Evolutionary conservation across 192 early-diverging fungal species (phyloP).

Genomic region (Coemansia sp.): DNA sequence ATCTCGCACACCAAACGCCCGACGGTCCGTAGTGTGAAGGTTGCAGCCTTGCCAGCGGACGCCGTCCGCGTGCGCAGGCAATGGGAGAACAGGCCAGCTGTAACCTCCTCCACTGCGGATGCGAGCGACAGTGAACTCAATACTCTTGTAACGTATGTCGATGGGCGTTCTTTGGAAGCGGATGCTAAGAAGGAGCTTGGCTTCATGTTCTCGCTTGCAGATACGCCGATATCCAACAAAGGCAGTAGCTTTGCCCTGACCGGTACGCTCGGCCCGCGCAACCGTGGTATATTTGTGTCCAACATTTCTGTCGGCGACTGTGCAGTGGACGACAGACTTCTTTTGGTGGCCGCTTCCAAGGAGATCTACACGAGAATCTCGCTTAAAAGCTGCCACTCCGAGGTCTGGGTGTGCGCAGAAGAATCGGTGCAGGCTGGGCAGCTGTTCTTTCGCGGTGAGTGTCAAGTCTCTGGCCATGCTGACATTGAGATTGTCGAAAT

Average conservation of each 20-base stretch:
- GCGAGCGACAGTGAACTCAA: conserved; percentile 10
- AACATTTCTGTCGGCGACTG: conserved; percentile 30
- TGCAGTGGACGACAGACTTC: conserved; percentile 6
- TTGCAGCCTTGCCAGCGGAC: conserved; percentile 9
- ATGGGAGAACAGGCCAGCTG: conserved; percentile 23
- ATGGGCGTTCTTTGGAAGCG: conserved; percentile 15
- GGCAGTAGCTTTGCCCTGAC: conserved; percentile 49
- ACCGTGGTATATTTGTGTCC: conserved; percentile 49
- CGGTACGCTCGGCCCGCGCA: conserved; percentile 34
- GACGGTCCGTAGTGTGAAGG: conserved; percentile 28
- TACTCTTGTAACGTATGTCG: conserved; percentile 31
- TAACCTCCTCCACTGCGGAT: not conserved
- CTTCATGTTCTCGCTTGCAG: conserved; percentile 41
- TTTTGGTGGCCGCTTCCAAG: conserved; percentile 40
- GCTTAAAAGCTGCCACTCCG: conserved; percentile 11
- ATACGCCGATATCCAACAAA: conserved; percentile 29
- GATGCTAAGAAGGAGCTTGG: conserved; percentile 26
- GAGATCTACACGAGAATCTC: conserved; percentile 45
- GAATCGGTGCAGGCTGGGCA: conserved; percentile 46
- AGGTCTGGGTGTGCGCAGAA: conserved; percentile 50
- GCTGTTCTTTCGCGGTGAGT: conserved; percentile 41
- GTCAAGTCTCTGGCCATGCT: conserved; percentile 43
- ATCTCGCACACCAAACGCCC: conserved; percentile 30
- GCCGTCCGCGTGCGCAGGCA: conserved; percentile 40
- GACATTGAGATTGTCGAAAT: conserved; percentile 44